A percentile compares a stretch with the other conserved stretches of the same genome.
Conservation (phyloP, 306 rosid species). For the Dalbergia oliveri region DNA sequence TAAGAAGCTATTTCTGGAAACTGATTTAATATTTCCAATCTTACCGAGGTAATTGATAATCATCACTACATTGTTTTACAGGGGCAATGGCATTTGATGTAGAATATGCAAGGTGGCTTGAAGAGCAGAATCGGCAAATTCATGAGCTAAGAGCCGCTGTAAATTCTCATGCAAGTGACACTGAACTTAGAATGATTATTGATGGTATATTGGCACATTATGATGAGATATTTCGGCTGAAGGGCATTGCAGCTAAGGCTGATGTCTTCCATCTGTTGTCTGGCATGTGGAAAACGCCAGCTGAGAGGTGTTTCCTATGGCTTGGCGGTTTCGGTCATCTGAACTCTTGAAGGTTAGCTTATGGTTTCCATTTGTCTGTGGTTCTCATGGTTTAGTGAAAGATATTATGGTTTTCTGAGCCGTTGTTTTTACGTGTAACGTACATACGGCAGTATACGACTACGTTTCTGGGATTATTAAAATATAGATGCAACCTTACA, state of each 20-base stretch:
- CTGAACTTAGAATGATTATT: conserved; percentile 92
- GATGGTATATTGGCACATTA: conserved; percentile 86
- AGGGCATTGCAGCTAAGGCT: conserved; percentile 87
- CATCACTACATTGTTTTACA: conserved; percentile 45
- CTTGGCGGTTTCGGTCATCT: conserved; percentile 97
- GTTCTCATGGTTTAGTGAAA: conserved; percentile 32
- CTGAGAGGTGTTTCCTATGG: conserved; percentile 97
- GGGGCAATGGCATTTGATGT: conserved; percentile 97
- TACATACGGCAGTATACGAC: neutral
- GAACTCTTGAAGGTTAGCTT: conserved; percentile 88
- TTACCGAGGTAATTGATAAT: conserved; percentile 33
- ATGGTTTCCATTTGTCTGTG: conserved; percentile 25
- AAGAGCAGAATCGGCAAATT: conserved; percentile 88
- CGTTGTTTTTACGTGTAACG: neutral
- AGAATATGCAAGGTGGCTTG: conserved; percentile 94
- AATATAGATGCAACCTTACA: neutral
- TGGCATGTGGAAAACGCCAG: conserved; percentile 99
- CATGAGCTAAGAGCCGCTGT: conserved; percentile 96
- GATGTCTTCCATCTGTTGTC: conserved; percentile 97
- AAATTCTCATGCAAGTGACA: conserved; percentile 92
- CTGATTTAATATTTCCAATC: conserved; percentile 16
- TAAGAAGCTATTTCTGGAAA: conserved; percentile 12
- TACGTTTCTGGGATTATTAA: neutral
- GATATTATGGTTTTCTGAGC: neutral
- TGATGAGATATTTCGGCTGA: conserved; percentile 86